A percentile compares a stretch with the other conserved stretches of the same genome.
These are phyloP conservation scores for Artemisia argyi DNA, from an alignment of 129 eudicot genomes.

Conservation along the genomic window DNA sequence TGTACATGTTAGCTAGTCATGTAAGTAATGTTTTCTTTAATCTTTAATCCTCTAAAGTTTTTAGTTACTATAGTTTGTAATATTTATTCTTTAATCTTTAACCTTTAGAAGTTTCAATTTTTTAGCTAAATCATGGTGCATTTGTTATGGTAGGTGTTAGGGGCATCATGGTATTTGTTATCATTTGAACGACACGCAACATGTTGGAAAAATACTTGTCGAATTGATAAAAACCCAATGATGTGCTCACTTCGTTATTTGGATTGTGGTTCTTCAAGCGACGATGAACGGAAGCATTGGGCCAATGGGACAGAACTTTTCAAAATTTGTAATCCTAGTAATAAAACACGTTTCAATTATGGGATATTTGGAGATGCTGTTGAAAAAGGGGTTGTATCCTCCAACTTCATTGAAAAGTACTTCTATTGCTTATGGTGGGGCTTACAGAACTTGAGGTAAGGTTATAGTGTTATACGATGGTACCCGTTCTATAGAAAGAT, in stretches of 20 bases:
- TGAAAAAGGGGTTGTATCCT: constrained; percentile 59
- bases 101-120: neutral
- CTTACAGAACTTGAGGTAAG: constrained; percentile 78
- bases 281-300: constrained; percentile 55
- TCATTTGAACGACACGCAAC: constrained; percentile 80
- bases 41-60: neutral
- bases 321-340: constrained; percentile 50
- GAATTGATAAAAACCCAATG: constrained; percentile 27
- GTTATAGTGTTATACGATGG: neutral
- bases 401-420: constrained; percentile 66
- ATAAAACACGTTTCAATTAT: constrained; percentile 41
- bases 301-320: constrained; percentile 55
- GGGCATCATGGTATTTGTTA: constrained; percentile 87
- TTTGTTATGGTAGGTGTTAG: constrained; percentile 63
- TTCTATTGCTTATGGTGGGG: constrained; percentile 99
- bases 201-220: constrained; percentile 81
- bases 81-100: neutral
- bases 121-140: constrained; percentile 22
- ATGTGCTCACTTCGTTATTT: constrained; percentile 56
- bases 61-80: neutral
- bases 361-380: constrained; percentile 84
- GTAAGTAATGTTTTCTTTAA: constrained; percentile 38
- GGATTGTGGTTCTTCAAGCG: constrained; percentile 62
- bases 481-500: neutral
- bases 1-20: constrained; percentile 93